phyloP scores from a whole-genome alignment of 2,329 filamentous ascomycete species.

The Nothophoma quercina region DNA sequence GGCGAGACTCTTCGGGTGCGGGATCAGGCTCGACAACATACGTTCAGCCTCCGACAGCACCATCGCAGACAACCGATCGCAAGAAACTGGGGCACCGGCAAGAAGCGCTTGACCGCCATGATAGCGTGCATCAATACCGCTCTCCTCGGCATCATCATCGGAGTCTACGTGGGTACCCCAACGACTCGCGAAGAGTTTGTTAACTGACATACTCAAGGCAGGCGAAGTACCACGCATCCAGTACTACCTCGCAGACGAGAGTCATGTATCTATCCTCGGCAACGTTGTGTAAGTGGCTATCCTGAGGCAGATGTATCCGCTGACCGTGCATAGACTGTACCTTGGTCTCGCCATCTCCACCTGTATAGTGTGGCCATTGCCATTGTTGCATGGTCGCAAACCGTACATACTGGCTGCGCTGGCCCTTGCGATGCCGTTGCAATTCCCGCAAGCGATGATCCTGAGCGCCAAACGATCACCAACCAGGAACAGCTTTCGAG shows the following conservation, averaged over 20 bases:
- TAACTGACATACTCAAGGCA: conserved; percentile 50
- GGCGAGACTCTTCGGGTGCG: conserved; percentile 31
- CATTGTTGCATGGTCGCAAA: conserved; percentile 77
- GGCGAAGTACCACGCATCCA: conserved; percentile 82
- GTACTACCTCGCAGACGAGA: conserved; percentile 74
- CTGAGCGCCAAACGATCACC: conserved; percentile 66
- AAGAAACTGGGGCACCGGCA: conserved; percentile 71
- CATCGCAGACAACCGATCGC: conserved; percentile 72
- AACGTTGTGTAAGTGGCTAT: conserved; percentile 65
- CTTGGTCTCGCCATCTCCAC: conserved; percentile 74
- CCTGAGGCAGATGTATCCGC: background rate
- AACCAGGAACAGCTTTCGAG: conserved; percentile 63
- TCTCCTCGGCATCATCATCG: conserved; percentile 73
- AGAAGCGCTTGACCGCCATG: conserved; percentile 73
- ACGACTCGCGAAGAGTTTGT: background rate
- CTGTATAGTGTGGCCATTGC: conserved; percentile 75
- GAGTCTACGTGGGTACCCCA: conserved; percentile 66
- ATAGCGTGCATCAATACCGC: conserved; percentile 78
- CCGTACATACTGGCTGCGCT: conserved; percentile 77
- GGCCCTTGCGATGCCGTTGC: conserved; percentile 72
- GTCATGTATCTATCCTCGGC: conserved; percentile 73
- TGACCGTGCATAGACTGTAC: conserved; percentile 61
- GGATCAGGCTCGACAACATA: conserved; percentile 42
- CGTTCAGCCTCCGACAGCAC: conserved; percentile 51
- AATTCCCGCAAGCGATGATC: conserved; percentile 77